Percentiles rank a stretch among this genome's conserved stretches.
Evolutionary conservation across 495 filamentous ascomycete species (phyloP).

Genomic region (Barbatosphaeria neglecta): DNA sequence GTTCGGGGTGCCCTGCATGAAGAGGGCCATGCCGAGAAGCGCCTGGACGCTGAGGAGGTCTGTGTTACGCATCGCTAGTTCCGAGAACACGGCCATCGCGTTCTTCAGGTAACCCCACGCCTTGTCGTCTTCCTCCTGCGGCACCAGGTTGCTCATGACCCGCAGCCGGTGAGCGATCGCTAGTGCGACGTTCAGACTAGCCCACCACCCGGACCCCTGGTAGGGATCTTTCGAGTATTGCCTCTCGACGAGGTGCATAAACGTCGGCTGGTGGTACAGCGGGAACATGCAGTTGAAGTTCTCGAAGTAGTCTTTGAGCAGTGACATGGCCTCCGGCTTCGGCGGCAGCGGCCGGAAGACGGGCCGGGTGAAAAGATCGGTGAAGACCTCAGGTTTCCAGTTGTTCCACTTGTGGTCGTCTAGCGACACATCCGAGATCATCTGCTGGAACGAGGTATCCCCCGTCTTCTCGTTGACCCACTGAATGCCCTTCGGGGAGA

Average conservation of each 20-base stretch:
- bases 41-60: constrained; percentile 96
- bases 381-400: constrained; percentile 93
- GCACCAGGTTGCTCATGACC: constrained; percentile 89
- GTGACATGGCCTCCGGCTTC: constrained; percentile 66
- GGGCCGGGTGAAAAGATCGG: constrained; percentile 80
- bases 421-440: constrained; percentile 73
- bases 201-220: constrained; percentile 96
- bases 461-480: constrained; percentile 99
- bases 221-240: constrained; percentile 92
- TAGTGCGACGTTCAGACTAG: constrained; percentile 84
- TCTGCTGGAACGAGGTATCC: constrained; percentile 85
- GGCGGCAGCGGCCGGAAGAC: constrained; percentile 72
- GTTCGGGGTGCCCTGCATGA: constrained; percentile 93
- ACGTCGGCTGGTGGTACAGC: constrained; percentile 92
- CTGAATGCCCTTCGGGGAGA: constrained; percentile 89
- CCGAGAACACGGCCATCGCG: constrained; percentile 81
- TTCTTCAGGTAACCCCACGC: constrained; percentile 96
- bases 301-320: constrained; percentile 88
- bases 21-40: constrained; percentile 87
- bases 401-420: constrained; percentile 90
- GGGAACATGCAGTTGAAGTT: constrained; percentile 99
- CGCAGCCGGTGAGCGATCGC: constrained; percentile 85
- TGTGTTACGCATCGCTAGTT: constrained; percentile 90
- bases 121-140: constrained; percentile 81
- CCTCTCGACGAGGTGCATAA: constrained; percentile 88